These are phyloP conservation scores for Fistulinella cinereoalba DNA, from an alignment of 1,284 basidiomycete genomes.

Conservation along the genomic window DNA sequence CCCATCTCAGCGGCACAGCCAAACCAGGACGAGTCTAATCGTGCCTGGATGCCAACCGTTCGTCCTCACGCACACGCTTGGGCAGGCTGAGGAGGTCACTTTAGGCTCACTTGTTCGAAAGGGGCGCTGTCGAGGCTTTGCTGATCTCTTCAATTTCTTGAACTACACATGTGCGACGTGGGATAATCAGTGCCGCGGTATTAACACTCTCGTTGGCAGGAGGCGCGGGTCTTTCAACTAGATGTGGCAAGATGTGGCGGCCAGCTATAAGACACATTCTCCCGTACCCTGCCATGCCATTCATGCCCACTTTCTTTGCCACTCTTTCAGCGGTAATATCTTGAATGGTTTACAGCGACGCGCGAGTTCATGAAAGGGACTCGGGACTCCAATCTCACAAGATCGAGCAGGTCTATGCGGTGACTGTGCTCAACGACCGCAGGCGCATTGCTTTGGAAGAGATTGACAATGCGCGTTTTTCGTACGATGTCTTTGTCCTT, in stretches of 20 bases:
- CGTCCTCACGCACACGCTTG: background rate
- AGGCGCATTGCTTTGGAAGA: slow-evolving; percentile 16
- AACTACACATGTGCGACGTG: no score
- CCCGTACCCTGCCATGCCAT: background rate
- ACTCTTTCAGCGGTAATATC: slow-evolving; percentile 1
- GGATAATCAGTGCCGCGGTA: no score
- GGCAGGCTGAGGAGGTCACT: no score
- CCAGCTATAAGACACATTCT: slow-evolving; percentile 16
- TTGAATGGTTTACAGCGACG: slow-evolving; percentile 12
- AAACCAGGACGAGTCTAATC: background rate
- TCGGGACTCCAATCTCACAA: background rate
- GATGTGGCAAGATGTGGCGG: slow-evolving; percentile 3
- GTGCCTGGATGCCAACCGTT: slow-evolving; percentile 7
- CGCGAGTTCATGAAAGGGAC: slow-evolving; percentile 1
- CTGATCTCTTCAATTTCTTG: slow-evolving; percentile 1
- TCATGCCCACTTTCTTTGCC: slow-evolving; percentile 3
- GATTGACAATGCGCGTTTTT: slow-evolving; percentile 22
- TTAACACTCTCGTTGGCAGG: slow-evolving; percentile 1
- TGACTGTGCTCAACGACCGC: slow-evolving; percentile 21
- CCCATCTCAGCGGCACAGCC: background rate
- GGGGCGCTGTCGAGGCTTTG: slow-evolving; percentile 1
- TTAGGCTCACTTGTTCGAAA: no score
- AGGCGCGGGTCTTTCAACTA: slow-evolving; percentile 7
- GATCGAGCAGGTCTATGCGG: background rate
- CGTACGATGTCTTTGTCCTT: slow-evolving; percentile 11